A percentile compares a stretch with the other conserved stretches of the same genome.
These are phyloP conservation scores for Lactifluus hygrophoroides DNA, from an alignment of 768 basidiomycete genomes.

Conservation along the genomic window DNA sequence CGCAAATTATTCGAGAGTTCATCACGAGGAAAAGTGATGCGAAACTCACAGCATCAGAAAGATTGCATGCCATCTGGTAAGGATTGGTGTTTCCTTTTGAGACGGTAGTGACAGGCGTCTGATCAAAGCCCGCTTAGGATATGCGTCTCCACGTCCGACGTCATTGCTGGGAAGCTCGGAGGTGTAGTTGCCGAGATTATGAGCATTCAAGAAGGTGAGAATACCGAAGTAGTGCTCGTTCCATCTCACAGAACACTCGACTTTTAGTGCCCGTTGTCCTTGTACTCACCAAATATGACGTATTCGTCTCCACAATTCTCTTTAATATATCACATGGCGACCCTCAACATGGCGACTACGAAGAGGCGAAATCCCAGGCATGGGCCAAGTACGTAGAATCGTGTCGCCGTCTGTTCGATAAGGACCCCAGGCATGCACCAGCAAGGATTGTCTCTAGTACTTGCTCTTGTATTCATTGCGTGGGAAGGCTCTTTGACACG, in stretches of 20 bases:
- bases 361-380: background rate
- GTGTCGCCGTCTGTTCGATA: background rate
- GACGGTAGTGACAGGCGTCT: too few relatives aligned
- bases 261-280: background rate
- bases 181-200: background rate
- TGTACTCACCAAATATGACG: conserved; percentile 4
- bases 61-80: too few relatives aligned
- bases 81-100: too few relatives aligned
- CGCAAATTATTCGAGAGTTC: too few relatives aligned
- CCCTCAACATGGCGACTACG: background rate
- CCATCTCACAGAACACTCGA: too few relatives aligned
- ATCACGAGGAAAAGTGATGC: too few relatives aligned
- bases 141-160: background rate
- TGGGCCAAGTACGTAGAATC: background rate
- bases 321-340: background rate
- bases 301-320: too few relatives aligned
- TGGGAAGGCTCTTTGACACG: too few relatives aligned
- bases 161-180: background rate
- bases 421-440: too few relatives aligned
- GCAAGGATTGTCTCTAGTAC: background rate
- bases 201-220: background rate
- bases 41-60: too few relatives aligned
- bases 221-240: background rate
- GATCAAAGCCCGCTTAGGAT: too few relatives aligned
- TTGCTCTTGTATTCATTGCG: too few relatives aligned